A percentile compares a stretch with the other conserved stretches of the same genome.
These are phyloP conservation scores for Phytophthora rubi DNA, from an alignment of 352 stramenopile genomes.

Conservation along the genomic window DNA sequence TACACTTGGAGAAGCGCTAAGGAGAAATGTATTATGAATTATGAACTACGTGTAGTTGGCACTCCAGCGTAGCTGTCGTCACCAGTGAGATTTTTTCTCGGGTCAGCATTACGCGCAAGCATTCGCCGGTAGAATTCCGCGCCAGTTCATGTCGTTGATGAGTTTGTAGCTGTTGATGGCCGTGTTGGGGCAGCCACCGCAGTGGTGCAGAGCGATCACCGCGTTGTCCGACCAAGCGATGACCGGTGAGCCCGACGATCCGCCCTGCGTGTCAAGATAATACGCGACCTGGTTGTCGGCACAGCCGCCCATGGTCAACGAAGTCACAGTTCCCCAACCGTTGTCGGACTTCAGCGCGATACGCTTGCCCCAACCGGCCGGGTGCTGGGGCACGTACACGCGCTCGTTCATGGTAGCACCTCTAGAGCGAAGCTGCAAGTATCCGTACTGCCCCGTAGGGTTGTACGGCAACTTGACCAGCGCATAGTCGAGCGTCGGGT, in stretches of 20 bases:
- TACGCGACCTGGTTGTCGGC: constrained; percentile 67
- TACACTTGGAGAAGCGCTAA: background rate
- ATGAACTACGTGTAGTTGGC: background rate
- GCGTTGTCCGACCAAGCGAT: constrained; percentile 62
- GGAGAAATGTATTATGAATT: background rate
- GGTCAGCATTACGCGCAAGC: constrained; percentile 32
- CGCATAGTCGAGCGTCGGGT: constrained; percentile 59
- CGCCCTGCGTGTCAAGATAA: constrained; percentile 69
- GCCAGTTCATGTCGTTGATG: constrained; percentile 50
- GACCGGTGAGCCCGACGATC: constrained; percentile 78
- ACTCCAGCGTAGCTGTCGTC: background rate
- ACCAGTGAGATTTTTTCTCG: background rate
- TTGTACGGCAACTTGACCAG: constrained; percentile 72
- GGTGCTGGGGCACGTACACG: constrained; percentile 75
- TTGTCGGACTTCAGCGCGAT: constrained; percentile 65
- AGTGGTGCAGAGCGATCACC: constrained; percentile 78
- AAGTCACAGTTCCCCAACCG: constrained; percentile 48
- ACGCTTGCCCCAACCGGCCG: constrained; percentile 68
- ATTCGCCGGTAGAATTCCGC: constrained; percentile 50
- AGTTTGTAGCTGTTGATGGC: constrained; percentile 72
- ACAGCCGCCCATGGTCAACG: constrained; percentile 53
- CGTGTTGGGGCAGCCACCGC: constrained; percentile 78
- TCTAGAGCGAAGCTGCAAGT: constrained; percentile 55
- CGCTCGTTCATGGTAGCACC: constrained; percentile 55
- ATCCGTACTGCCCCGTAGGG: constrained; percentile 54